A percentile compares a stretch with the other conserved stretches of the same genome.
Evolutionary conservation across 2,329 filamentous ascomycete species (phyloP).

Genomic region (Coniochaeta pulveracea): DNA sequence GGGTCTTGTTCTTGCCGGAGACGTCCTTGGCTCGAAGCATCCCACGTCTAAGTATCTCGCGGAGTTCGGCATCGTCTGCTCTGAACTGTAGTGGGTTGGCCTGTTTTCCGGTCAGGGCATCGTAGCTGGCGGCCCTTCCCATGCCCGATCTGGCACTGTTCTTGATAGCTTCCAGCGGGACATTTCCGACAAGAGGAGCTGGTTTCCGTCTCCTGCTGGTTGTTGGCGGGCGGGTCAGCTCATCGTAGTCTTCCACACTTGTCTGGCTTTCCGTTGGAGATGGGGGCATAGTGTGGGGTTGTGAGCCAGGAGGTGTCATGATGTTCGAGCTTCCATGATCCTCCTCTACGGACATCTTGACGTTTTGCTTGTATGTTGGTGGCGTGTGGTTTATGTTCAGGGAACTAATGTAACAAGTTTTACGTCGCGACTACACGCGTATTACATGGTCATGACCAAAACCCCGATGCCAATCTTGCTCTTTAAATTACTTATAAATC

Average conservation of each 20-base stretch:
- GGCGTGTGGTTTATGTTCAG: no score
- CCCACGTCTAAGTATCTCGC: constrained; percentile 22
- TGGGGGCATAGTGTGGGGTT: background rate
- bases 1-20: constrained; percentile 12
- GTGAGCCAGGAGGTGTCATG: constrained; percentile 1
- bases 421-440: no score
- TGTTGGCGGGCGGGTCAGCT: constrained; percentile 14
- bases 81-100: constrained; percentile 14
- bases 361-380: no score
- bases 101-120: constrained; percentile 5
- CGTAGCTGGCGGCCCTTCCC: constrained; percentile 6
- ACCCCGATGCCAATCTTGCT: no score
- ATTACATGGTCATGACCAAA: no score
- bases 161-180: background rate
- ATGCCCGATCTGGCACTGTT: background rate
- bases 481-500: no score
- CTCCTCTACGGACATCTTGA: background rate
- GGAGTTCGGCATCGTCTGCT: constrained; percentile 25
- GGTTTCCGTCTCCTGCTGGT: constrained; percentile 8
- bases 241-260: constrained; percentile 35
- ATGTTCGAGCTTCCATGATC: background rate
- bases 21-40: constrained; percentile 16
- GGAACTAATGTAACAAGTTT: no score
- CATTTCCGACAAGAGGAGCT: background rate
- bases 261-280: constrained; percentile 2